These are phyloP conservation scores for Peterozyma xylosa DNA, from an alignment of 805 yeast genomes.

Conservation along the genomic window DNA sequence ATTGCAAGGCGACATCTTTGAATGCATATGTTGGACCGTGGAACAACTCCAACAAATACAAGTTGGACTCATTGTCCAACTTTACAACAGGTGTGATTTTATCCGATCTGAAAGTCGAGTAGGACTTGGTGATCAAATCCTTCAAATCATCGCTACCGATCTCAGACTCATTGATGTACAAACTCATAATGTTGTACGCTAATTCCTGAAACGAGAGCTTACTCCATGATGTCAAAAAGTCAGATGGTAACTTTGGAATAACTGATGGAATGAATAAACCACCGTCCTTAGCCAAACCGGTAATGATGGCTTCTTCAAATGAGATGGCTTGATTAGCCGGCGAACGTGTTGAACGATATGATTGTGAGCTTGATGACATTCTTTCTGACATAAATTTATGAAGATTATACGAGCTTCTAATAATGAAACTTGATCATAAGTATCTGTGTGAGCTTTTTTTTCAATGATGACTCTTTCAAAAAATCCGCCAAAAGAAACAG, in stretches of 20 bases:
- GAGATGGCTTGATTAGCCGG: constrained; percentile 41
- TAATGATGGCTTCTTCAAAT: constrained; percentile 77
- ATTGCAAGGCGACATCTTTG: constrained; percentile 97
- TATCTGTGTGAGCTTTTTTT: neutral
- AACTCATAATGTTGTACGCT: constrained; percentile 79
- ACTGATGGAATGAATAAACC: constrained; percentile 86
- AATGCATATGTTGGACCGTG: constrained; percentile 99
- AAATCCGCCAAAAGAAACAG: neutral
- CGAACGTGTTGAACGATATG: constrained; percentile 78
- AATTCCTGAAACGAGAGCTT: constrained; percentile 74
- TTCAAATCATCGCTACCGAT: constrained; percentile 65
- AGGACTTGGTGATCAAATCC: constrained; percentile 58
- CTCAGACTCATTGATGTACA: constrained; percentile 67
- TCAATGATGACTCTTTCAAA: neutral
- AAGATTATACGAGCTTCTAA: no score
- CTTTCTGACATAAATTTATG: neutral
- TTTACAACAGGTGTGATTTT: constrained; percentile 81
- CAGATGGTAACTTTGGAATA: constrained; percentile 58
- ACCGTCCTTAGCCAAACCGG: constrained; percentile 94
- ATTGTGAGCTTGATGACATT: constrained; percentile 30
- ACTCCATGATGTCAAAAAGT: constrained; percentile 60
- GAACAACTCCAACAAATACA: constrained; percentile 84
- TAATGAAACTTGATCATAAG: no score
- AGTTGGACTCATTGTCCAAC: constrained; percentile 38
- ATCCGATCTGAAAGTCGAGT: constrained; percentile 81